Evolutionary conservation across 2,329 filamentous ascomycete species (phyloP), one percentile per base, ranked within the genome.

Genomic region (Fusarium coffeatum): DNA sequence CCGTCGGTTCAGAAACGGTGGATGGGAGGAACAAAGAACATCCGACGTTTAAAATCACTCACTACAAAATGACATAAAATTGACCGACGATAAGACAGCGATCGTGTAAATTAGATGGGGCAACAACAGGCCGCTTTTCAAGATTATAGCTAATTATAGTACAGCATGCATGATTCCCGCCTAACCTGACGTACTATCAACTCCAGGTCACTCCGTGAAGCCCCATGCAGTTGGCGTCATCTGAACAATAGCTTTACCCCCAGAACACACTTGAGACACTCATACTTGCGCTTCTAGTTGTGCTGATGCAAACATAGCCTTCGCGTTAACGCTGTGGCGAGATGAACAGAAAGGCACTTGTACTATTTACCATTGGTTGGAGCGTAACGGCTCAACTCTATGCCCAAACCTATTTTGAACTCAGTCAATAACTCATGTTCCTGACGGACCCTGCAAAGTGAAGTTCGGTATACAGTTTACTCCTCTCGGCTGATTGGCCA

Each of bases 121-220:
- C 3, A 37, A 37, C 18, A 37, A 11, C 6, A n/a, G 10, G 18
- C 34, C 34, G 0, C 6, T 7, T 12, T n/a, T 6, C 2, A n/a
- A 37, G 18, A 37, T n/a, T 18, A n/a, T 1, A n/a, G 3, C 18
- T 37, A 37, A 11, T n/a, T n/a, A 37, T n/a, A 37, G 10, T 18
- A 7, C 18, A 2, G 18, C 18, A 37, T 12, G 18, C 18, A 37
- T 12, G 10, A 4, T 12, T 5, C 3, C 10, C 10, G 3, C 10
- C 6, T 0, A n/a, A 37, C 18, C 34, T 37, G 3, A 4, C 11
- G 10, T 37, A 37, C 3, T n/a, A n/a, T 37, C 18, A 6, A n/a
- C 4, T 11, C 2, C 34, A n/a, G 9, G 3, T 37, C 0, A 11
- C 9, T 37, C 18, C 18, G 2, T 3, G 10, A 4, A 5, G 10